Conservation (phyloP, 2,329 filamentous ascomycete species). For the Coleophoma crateriformis region DNA sequence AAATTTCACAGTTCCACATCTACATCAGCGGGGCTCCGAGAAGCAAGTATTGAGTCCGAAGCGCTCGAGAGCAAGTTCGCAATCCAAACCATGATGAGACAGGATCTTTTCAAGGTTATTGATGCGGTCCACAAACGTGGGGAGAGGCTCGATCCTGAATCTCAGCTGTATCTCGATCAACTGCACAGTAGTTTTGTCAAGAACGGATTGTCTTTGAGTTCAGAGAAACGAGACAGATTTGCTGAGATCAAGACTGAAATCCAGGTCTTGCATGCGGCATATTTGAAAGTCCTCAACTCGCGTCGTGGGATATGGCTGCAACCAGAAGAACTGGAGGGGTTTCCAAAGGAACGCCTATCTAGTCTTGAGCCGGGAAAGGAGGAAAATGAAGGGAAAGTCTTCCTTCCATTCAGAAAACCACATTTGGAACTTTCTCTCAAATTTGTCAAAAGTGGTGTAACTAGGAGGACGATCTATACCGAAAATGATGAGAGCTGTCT, state of each 20-base stretch:
- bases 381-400: not conserved
- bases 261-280: not conserved
- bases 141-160: not conserved
- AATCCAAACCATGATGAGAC: not conserved
- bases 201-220: not conserved
- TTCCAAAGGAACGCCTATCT: not conserved
- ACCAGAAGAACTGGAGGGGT: not conserved
- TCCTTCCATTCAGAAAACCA: not conserved
- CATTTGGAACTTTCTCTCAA: not conserved
- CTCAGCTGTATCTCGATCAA: not conserved
- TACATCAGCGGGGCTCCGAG: not conserved
- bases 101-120: not conserved
- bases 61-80: not conserved
- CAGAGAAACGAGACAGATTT: not conserved
- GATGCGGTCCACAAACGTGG: not conserved
- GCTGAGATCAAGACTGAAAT: not conserved
- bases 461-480: not conserved
- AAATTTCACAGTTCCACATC: not conserved
- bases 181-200: not conserved
- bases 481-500: not conserved
- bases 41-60: not conserved
- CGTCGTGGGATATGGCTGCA: not conserved
- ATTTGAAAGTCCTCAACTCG: not conserved
- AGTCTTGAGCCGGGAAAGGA: not conserved
- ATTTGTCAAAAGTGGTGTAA: not conserved